Base-by-base conservation (phyloP, 73 alveolate species). In the Halteria grandinella region DNA sequence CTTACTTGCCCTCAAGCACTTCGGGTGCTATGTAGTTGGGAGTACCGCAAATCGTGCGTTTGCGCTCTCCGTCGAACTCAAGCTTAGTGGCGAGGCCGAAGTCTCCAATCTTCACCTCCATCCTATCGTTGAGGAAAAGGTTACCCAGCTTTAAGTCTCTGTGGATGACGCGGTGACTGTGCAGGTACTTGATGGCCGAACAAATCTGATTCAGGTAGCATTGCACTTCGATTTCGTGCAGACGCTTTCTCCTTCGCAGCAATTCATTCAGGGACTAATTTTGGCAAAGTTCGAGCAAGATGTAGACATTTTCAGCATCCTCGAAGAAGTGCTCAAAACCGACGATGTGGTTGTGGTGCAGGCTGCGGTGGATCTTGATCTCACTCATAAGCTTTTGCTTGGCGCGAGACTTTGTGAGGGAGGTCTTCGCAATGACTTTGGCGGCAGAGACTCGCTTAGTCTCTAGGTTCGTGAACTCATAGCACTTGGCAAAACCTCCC, bases 21-120 rank as follows among this genome's bases (percentile, higher is more conserved):
- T 96, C 99, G 1, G 99, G 99, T 27, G 99, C 99, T 40, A 96
- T 96, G 70, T 96, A 96, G 78, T 96, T 96, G 0, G 99, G 99
- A 15, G 99, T 96, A 7, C 99, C 99, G 57, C 99, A 96, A 39
- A 96, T 89, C 8, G 99, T 96, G 70, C 97, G 85, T 81, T 95
- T 94, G 59, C 94, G 93, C 73, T 96, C 99, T 15, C 99, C 99
- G 70, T 96, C 98, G 71, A 90, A 93, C 71, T 96, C 98, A 20
- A 95, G 90, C 76, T 94, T 96, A n/a, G 99, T 94, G 0, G 99
- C 99, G 15, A 96, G 83, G 25, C 99, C 99, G 81, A 96, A 94
- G 88, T 96, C 99, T 57, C 99, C 99, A n/a, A 96, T 83, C 82
- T 96, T 96, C 28, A 96, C 54, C 85, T 96, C 97, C 99, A 96